These are phyloP conservation scores for Priceomyces fermenticarens DNA, from an alignment of 805 yeast species.

Conservation along the genomic window DNA sequence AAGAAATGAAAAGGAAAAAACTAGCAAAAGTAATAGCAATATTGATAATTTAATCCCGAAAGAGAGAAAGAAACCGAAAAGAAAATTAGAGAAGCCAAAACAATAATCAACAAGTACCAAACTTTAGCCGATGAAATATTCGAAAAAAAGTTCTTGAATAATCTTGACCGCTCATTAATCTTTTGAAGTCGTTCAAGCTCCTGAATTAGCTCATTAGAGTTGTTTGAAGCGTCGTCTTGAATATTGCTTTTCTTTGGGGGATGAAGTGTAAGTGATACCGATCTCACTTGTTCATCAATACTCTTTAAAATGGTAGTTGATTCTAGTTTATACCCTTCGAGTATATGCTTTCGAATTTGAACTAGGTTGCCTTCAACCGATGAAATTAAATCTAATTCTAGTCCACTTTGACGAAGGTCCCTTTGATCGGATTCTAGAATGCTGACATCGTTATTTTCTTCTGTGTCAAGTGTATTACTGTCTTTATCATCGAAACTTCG, in stretches of 20 bases:
- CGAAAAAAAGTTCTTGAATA: too few relatives aligned
- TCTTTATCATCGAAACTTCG: too few relatives aligned
- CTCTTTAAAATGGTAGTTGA: not conserved
- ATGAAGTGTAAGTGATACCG: not conserved
- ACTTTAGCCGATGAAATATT: too few relatives aligned
- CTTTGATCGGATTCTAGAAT: too few relatives aligned
- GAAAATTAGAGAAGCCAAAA: not conserved
- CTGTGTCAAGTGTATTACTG: too few relatives aligned
- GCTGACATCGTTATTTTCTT: too few relatives aligned
- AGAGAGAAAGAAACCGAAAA: conserved; percentile 22
- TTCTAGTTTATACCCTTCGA: not conserved
- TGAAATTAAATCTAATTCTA: not conserved
- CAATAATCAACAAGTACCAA: not conserved
- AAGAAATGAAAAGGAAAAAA: not conserved
- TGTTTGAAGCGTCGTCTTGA: not conserved
- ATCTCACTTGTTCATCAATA: not conserved
- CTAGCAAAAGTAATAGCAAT: conserved; percentile 40
- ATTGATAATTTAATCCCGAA: conserved; percentile 33
- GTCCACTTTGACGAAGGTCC: too few relatives aligned
- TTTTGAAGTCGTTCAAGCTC: conserved; percentile 25
- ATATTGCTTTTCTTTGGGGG: not conserved
- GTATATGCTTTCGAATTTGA: not conserved
- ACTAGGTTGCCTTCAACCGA: not conserved
- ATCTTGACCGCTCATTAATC: not conserved
- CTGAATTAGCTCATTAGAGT: conserved; percentile 10